phyloP scores from a whole-genome alignment of 306 rosid genomes.

The Pyrus bretschneideri region DNA sequence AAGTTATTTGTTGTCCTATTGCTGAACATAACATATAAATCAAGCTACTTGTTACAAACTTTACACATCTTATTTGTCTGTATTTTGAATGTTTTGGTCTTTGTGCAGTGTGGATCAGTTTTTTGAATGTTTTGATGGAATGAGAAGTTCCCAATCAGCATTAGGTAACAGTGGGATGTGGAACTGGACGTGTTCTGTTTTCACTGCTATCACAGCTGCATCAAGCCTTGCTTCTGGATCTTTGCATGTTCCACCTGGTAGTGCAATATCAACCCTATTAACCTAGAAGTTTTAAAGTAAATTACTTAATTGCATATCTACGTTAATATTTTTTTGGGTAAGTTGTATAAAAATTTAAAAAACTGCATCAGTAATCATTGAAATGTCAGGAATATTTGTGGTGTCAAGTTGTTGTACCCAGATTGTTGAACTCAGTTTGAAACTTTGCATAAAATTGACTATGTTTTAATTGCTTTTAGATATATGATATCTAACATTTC shows the following conservation, averaged over 20 bases:
- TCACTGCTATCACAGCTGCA: constrained; percentile 91
- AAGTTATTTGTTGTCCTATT: background rate
- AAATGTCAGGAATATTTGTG: background rate
- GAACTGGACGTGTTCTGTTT: constrained; percentile 93
- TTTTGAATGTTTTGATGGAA: constrained; percentile 94
- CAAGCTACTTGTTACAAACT: background rate
- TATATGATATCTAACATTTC: background rate
- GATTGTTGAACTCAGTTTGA: background rate
- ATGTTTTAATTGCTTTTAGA: background rate
- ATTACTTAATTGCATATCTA: constrained; percentile 1
- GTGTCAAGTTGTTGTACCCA: background rate
- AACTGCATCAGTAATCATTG: background rate
- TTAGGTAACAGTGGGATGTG: constrained; percentile 90
- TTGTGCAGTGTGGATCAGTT: constrained; percentile 90
- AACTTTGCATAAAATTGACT: background rate
- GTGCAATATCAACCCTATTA: constrained; percentile 15
- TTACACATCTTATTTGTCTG: background rate
- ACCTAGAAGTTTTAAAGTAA: background rate
- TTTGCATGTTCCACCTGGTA: constrained; percentile 65
- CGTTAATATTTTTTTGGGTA: background rate
- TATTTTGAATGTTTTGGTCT: constrained; percentile 4
- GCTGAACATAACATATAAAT: background rate
- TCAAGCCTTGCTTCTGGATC: constrained; percentile 98
- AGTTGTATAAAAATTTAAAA: background rate
- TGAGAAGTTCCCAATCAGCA: constrained; percentile 85